Conservation (phyloP, 768 basidiomycete genomes). For the Russula virescens region DNA sequence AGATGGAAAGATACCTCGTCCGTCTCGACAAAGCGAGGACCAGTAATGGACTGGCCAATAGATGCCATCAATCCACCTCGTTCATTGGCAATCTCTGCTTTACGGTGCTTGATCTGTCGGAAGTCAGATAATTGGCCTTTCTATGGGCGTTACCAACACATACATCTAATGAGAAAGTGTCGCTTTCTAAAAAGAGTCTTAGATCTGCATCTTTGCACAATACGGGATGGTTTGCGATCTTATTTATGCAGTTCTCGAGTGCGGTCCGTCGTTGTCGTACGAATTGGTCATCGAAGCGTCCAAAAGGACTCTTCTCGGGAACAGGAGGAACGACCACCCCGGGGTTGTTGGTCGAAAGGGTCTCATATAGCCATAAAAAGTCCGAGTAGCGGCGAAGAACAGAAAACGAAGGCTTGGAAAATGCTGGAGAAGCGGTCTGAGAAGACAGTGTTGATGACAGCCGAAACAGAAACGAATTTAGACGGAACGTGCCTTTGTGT, state of each 20-base stretch:
- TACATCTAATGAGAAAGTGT: slow-evolving; percentile 86
- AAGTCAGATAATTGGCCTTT: slow-evolving; percentile 1
- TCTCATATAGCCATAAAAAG: slow-evolving; percentile 94
- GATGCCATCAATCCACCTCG: slow-evolving; percentile 79
- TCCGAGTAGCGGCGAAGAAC: slow-evolving; percentile 97
- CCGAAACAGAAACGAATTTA: background rate
- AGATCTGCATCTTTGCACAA: slow-evolving; percentile 84
- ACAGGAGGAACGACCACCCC: slow-evolving; percentile 96
- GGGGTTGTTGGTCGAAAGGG: slow-evolving; percentile 83
- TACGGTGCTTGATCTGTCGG: slow-evolving; percentile 78
- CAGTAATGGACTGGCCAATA: slow-evolving; percentile 72
- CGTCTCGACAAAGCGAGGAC: slow-evolving; percentile 80
- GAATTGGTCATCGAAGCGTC: slow-evolving; percentile 89
- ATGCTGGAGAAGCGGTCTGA: slow-evolving; percentile 85
- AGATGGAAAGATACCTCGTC: slow-evolving; percentile 55
- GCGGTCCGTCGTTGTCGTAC: slow-evolving; percentile 79
- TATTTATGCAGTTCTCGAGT: slow-evolving; percentile 86
- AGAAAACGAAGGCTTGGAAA: slow-evolving; percentile 78
- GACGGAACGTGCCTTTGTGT: slow-evolving; percentile 58
- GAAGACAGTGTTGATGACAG: background rate
- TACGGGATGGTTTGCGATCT: slow-evolving; percentile 89
- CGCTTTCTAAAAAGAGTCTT: slow-evolving; percentile 87
- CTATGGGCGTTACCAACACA: slow-evolving; percentile 30
- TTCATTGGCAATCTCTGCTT: slow-evolving; percentile 69
- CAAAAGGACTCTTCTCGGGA: slow-evolving; percentile 92